These are phyloP conservation scores for Parietichytrium sp. DNA, from an alignment of 108 stramenopile genomes.

Conservation along the genomic window DNA sequence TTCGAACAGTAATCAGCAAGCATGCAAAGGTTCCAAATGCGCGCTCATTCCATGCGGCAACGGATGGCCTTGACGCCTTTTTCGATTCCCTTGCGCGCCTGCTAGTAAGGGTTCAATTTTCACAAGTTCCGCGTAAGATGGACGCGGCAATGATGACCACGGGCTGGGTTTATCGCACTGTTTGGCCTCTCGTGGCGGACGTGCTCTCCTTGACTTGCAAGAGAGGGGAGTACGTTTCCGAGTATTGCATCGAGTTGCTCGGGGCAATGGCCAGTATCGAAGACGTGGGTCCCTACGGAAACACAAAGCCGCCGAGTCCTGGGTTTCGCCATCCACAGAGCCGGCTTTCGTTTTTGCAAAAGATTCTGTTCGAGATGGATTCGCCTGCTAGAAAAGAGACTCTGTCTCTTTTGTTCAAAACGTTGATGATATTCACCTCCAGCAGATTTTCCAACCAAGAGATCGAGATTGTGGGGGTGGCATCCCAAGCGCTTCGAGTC, in stretches of 20 bases:
- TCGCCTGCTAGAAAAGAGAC: background rate
- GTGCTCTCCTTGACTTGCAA: background rate
- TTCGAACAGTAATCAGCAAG: background rate
- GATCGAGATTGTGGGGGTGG: background rate
- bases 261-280: no score
- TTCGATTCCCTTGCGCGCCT: background rate
- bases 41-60: no score
- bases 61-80: slow-evolving; percentile 22
- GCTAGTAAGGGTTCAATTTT: no score
- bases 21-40: background rate
- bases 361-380: background rate
- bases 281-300: no score
- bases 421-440: background rate
- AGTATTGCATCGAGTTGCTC: background rate
- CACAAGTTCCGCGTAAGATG: background rate
- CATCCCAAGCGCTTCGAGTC: background rate
- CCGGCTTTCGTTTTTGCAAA: background rate
- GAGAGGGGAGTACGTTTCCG: background rate
- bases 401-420: background rate
- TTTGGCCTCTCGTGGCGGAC: background rate
- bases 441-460: background rate
- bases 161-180: background rate
- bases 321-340: no score
- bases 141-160: background rate
- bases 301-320: no score